Evolutionary conservation across 352 stramenopile species (phyloP).

Genomic region (Peronospora destructor): DNA sequence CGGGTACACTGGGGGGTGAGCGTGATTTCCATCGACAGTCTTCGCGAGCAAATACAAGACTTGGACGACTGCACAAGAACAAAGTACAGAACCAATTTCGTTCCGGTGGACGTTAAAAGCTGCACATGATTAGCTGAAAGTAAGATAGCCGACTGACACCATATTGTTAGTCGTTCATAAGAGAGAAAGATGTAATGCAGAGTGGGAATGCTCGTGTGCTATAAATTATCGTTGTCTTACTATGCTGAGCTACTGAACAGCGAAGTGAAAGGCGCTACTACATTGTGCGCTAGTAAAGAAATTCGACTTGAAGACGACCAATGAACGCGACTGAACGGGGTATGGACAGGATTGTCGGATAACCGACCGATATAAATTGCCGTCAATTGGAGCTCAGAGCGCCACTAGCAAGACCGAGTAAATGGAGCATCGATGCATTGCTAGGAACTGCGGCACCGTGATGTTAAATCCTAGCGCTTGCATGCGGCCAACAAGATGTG

Average conservation of each 20-base stretch:
- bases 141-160: neutral
- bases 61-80: slow-evolving; percentile 38
- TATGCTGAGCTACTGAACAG: slow-evolving; percentile 13
- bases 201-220: slow-evolving; percentile 14
- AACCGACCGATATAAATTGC: slow-evolving; percentile 2
- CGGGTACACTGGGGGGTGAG: slow-evolving; percentile 68
- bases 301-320: neutral
- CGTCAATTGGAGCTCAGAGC: slow-evolving; percentile 25
- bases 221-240: slow-evolving; percentile 28
- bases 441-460: slow-evolving; percentile 51
- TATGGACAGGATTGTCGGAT: neutral
- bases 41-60: slow-evolving; percentile 42
- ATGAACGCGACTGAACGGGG: neutral
- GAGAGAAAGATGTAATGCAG: slow-evolving; percentile 4
- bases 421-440: slow-evolving; percentile 61
- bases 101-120: slow-evolving; percentile 14
- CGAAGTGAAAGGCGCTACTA: neutral
- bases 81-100: slow-evolving; percentile 45
- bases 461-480: slow-evolving; percentile 58
- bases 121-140: slow-evolving; percentile 6
- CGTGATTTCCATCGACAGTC: slow-evolving; percentile 58
- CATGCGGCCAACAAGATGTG: slow-evolving; percentile 55
- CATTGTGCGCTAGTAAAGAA: neutral
- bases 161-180: too few relatives aligned
- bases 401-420: slow-evolving; percentile 59